Percentiles rank a stretch among this genome's conserved stretches.
Evolutionary conservation across 208 protist species (phyloP).

Genomic region (Tetramitus jugosus): DNA sequence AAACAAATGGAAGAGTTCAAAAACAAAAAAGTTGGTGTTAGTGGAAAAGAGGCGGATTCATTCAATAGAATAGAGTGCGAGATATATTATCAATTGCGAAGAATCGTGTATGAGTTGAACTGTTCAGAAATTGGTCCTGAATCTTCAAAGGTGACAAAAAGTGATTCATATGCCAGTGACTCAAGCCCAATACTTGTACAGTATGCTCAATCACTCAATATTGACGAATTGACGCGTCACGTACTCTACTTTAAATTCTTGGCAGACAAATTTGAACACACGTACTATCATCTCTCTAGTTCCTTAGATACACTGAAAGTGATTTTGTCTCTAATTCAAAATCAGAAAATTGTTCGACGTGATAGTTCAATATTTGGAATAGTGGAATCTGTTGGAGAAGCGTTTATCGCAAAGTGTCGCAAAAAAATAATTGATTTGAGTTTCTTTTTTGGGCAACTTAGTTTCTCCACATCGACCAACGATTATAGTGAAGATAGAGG

Average conservation of each 20-base stretch:
- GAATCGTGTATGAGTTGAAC: no score
- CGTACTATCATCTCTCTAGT: neutral
- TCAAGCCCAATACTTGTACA: no score
- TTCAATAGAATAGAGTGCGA: no score
- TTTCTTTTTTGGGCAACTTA: neutral
- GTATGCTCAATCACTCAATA: no score
- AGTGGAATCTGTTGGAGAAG: neutral
- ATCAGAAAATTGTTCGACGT: neutral
- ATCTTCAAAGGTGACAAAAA: no score
- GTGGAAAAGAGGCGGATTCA: no score
- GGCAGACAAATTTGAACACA: constrained; percentile 9
- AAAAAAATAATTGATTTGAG: constrained; percentile 3
- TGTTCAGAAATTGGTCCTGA: no score
- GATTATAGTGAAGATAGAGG: neutral
- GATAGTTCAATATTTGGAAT: neutral
- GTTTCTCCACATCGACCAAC: neutral
- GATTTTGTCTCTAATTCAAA: neutral
- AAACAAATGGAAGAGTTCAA: no score
- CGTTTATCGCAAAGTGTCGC: no score
- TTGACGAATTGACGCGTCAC: neutral
- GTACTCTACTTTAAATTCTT: neutral
- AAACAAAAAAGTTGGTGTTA: no score
- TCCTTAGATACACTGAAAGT: neutral
- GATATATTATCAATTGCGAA: no score
- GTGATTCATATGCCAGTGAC: no score